A percentile compares a stretch with the other conserved stretches of the same genome.
Conservation (phyloP, 768 basidiomycete species). For the Russula ochroleuca region DNA sequence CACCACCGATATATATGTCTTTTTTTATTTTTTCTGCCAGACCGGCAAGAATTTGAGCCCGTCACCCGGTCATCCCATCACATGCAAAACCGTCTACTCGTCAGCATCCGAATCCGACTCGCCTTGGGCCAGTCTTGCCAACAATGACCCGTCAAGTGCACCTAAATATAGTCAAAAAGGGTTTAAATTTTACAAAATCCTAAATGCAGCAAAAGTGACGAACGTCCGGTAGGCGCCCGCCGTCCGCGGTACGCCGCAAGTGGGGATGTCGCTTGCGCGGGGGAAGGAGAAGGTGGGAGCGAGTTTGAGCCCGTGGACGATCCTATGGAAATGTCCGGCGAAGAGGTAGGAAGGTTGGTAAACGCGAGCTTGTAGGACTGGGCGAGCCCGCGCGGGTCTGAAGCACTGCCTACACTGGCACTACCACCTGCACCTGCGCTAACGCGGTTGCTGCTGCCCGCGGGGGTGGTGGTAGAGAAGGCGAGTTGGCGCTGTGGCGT, state of each 20-base stretch:
- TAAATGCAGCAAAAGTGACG: slow-evolving; percentile 2
- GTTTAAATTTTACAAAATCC: background rate
- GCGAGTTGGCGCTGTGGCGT: slow-evolving; percentile 28
- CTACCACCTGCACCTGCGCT: background rate
- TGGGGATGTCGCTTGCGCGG: slow-evolving; percentile 11
- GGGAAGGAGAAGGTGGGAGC: slow-evolving; percentile 26
- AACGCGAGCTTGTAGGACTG: slow-evolving; percentile 26
- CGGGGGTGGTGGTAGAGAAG: slow-evolving; percentile 24
- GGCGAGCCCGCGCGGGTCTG: slow-evolving; percentile 27
- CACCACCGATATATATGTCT: background rate
- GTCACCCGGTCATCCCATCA: background rate
- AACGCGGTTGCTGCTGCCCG: background rate
- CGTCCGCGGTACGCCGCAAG: slow-evolving; percentile 28
- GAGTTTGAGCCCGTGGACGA: slow-evolving; percentile 23
- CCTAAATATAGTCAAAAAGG: slow-evolving; percentile 14
- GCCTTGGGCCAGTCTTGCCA: slow-evolving; percentile 22
- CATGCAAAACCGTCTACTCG: slow-evolving; percentile 6
- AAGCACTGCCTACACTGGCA: slow-evolving; percentile 1
- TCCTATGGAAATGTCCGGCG: slow-evolving; percentile 21
- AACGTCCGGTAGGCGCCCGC: slow-evolving; percentile 25
- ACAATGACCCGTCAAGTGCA: slow-evolving; percentile 25
- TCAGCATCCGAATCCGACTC: slow-evolving; percentile 25
- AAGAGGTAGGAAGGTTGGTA: background rate
- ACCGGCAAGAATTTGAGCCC: background rate
- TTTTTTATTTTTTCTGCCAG: background rate